These are phyloP conservation scores for Puccinia horiana DNA, from an alignment of 1,284 basidiomycete species.

Conservation along the genomic window DNA sequence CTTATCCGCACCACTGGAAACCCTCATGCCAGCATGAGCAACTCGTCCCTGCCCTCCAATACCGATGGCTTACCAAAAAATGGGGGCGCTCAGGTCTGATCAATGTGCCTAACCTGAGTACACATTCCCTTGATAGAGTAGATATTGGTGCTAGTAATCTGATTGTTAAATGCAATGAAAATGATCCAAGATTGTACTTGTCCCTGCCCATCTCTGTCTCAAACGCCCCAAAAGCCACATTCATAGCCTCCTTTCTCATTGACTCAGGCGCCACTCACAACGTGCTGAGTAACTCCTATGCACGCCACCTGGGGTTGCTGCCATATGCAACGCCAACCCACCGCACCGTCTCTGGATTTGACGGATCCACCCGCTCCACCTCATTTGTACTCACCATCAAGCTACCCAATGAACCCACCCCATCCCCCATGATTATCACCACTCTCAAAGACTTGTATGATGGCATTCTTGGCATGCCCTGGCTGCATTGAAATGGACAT, in stretches of 20 bases:
- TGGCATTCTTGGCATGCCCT: neutral
- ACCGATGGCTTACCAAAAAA: neutral
- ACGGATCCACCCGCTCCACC: too few species aligned
- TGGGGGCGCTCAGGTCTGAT: neutral
- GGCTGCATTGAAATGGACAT: neutral
- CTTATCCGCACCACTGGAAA: neutral
- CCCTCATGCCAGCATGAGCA: neutral
- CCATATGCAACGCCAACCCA: neutral
- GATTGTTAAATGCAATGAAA: neutral
- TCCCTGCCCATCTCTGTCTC: neutral
- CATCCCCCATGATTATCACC: neutral
- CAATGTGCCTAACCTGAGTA: slow-evolving; percentile 15
- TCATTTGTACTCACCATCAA: neutral
- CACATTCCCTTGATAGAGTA: neutral
- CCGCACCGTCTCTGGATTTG: too few species aligned
- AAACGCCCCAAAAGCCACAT: neutral
- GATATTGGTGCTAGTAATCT: neutral
- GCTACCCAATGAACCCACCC: neutral
- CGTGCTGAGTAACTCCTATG: neutral
- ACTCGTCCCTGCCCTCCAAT: too few species aligned
- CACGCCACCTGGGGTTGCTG: neutral
- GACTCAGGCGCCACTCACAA: slow-evolving; percentile 16
- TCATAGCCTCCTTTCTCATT: neutral
- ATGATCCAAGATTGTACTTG: neutral
- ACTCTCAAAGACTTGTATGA: neutral